Base-by-base conservation (phyloP, 495 filamentous ascomycete genomes). In the Podospora bellae-mahoneyi region DNA sequence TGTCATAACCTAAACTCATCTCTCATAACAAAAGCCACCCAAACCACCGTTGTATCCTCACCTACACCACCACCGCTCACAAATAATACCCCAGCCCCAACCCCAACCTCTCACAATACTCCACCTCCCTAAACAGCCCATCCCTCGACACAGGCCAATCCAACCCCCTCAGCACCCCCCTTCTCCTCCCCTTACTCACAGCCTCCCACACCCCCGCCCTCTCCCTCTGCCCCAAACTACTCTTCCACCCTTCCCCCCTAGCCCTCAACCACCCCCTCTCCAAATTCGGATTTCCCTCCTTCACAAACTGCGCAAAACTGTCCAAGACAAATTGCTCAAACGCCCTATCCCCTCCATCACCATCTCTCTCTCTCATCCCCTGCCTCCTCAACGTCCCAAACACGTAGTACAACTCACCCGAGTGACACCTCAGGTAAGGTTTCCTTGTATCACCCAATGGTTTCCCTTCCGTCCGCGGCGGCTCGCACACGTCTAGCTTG, bases 381-480 rank as follows among this genome's bases (percentile, higher is more conserved):
- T 79, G 73, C 0, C 80, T 66, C 0, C 71, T 73, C 19, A 87
- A 64, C 72, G 79, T 82, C 5, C 77, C 77, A 66, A 78, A 78
- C 6, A 78, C 75, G 30, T 73, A 78, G 60, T 76, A 77, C 54
- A 78, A 71, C 72, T 78, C 77, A 10, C 75, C 77, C 63, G 77
- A 77, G 67, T 78, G 77, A 68, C 77, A 78, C 10, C 64, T 60
- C 18, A 78, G 72, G 60, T 78, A 76, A 19, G 71, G 71, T 48
- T 68, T 64, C 69, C 76, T 72, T 72, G 83, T 78, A 65, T 86
- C 82, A 23, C 84, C 84, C 59, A 77, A 34, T 1, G 81, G 83
- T 66, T 71, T 74, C 0, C 54, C 15, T 0, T 75, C 32, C 1
- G 80, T 78, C 10, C 66, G 66, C 0, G 83, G 82, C 32, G 84